Base-by-base conservation (phyloP, 2,329 filamentous ascomycete species). In the Trichoderma sp. region DNA sequence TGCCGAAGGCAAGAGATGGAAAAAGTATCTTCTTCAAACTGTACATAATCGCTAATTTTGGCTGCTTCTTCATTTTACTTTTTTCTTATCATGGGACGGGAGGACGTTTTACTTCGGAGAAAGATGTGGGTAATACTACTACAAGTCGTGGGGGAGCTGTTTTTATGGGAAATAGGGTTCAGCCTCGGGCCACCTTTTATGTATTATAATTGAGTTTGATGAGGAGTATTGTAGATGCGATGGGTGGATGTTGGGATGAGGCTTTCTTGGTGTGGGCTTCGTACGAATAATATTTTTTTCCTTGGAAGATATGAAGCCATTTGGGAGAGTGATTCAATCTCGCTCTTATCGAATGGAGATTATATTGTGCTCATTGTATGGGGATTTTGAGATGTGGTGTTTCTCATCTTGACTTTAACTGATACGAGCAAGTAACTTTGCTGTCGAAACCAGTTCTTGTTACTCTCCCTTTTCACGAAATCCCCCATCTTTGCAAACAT, bases 201-300 rank as follows among this genome's bases (percentile, higher is more conserved):
- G 65, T 68, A 68, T 32, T n/a, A 68, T 68, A 59, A n/a, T 59
- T 59, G 23, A 30, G 26, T 43, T 43, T 68, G 50, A 68, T 47
- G 50, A 32, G 34, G 47, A 30, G n/a, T n/a, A n/a, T n/a, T n/a
- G n/a, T n/a, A 15, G 15, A n/a, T 68, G 23, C 30, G 12, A 59
- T 23, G 53, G 34, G 65, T 59, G 36, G 53, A 11, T 23, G 34
- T 4, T 68, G 34, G n/a, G 53, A 43, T 32, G 65, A 43, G 65
- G 53, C 32, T 30, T 47, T 28, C 58, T 17, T 55, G 15, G 5
- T 50, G 4, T 50, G 43, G n/a, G 43, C n/a, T 20, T 50, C n/a
- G 47, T 39, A 36, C 13, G 47, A 66, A 66, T 66, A 66, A 36
- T n/a, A 55, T 66, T n/a, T 55, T 36, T 66, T 30, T 66, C 43